Conservation (phyloP, 1,139 yeast species). For the Candida dubliniensis region DNA sequence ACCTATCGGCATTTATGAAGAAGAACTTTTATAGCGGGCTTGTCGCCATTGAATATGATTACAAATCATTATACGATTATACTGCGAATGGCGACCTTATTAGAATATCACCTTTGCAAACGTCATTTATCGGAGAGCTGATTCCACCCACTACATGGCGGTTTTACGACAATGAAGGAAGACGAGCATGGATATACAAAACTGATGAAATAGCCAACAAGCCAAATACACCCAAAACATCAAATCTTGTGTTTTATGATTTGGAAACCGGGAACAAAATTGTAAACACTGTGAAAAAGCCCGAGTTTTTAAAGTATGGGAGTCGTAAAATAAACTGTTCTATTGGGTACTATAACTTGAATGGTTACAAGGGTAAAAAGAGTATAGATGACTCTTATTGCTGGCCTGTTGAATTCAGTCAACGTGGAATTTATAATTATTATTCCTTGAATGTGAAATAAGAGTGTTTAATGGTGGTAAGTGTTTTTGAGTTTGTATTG, state of each 20-base stretch:
- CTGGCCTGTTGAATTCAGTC: conserved; percentile 65
- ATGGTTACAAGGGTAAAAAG: conserved; percentile 33
- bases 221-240: neutral
- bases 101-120: conserved; percentile 31
- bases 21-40: conserved; percentile 28
- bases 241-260: conserved; percentile 56
- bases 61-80: conserved; percentile 39
- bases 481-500: too few species aligned
- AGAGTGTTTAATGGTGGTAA: neutral
- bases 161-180: conserved; percentile 60
- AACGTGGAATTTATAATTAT: conserved; percentile 72
- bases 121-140: conserved; percentile 26
- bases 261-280: conserved; percentile 66
- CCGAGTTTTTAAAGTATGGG: conserved; percentile 61
- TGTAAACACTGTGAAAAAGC: conserved; percentile 54
- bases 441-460: conserved; percentile 52
- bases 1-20: conserved; percentile 27
- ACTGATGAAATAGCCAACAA: conserved; percentile 24
- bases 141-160: conserved; percentile 47
- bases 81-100: conserved; percentile 38
- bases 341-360: conserved; percentile 49
- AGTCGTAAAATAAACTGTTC: conserved; percentile 63
- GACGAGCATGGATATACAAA: conserved; percentile 81
- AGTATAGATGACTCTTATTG: conserved; percentile 41
- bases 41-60: conserved; percentile 42